phyloP scores from a whole-genome alignment of 2,329 filamentous ascomycete genomes.

The Paracorniculantispora psalliotae region DNA sequence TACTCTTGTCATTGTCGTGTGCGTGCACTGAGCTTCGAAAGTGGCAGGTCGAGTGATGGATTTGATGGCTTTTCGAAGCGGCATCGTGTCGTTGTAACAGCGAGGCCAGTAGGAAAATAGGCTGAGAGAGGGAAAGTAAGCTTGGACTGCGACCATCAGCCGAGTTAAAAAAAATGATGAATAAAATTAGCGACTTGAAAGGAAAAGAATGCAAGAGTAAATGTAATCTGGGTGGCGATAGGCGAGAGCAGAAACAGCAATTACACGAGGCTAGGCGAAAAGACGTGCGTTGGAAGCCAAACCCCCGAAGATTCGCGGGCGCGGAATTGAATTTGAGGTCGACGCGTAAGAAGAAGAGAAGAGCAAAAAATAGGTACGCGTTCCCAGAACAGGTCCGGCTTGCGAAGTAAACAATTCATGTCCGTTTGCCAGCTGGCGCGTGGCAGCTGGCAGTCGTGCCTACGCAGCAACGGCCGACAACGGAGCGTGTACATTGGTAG shows the following conservation, averaged over 20 bases:
- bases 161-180: not conserved
- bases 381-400: not conserved
- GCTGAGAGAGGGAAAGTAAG: not conserved
- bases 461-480: too few species aligned
- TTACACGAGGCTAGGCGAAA: constrained; percentile 6
- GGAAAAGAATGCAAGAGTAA: constrained; percentile 6
- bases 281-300: not conserved
- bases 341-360: not conserved
- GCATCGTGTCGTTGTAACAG: not conserved
- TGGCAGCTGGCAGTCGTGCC: constrained; percentile 3
- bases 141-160: not conserved
- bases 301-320: too few species aligned
- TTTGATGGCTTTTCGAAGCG: constrained; percentile 5
- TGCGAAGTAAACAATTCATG: constrained; percentile 3
- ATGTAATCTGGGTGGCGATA: not conserved
- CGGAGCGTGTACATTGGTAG: too few species aligned
- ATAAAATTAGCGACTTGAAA: not conserved
- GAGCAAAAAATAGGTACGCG: not conserved
- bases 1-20: constrained; percentile 62
- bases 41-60: not conserved
- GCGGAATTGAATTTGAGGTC: not conserved
- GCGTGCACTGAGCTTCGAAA: constrained; percentile 51
- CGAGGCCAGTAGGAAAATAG: not conserved
- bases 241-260: constrained; percentile 1
- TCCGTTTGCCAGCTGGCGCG: constrained; percentile 3